A percentile compares a stretch with the other conserved stretches of the same genome.
Conservation (phyloP, 306 rosid genomes). For the Rubus parviflorus region DNA sequence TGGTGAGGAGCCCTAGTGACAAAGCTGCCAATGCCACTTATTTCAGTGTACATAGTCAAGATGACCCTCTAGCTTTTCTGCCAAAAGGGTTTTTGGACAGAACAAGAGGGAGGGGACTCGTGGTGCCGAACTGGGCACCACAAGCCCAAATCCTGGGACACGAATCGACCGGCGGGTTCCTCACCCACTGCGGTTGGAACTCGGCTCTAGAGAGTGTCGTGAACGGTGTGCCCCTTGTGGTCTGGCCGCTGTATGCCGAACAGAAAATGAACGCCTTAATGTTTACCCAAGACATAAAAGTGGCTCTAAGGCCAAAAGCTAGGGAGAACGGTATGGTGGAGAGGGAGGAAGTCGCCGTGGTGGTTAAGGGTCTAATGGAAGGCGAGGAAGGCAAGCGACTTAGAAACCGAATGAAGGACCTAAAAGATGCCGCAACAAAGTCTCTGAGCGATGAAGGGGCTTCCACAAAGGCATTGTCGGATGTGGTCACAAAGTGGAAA, state of each 20-base stretch:
- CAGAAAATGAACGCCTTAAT: conserved; percentile 72
- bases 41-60: conserved; percentile 37
- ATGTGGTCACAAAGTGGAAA: conserved; percentile 49
- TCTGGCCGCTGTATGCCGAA: conserved; percentile 82
- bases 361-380: conserved; percentile 57
- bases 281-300: conserved; percentile 39
- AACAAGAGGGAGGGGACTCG: conserved; percentile 39
- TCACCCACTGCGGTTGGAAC: conserved; percentile 90
- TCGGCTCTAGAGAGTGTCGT: conserved; percentile 59
- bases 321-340: conserved; percentile 43
- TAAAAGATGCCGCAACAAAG: conserved; percentile 50
- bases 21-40: conserved; percentile 35
- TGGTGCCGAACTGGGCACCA: conserved; percentile 75
- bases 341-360: conserved; percentile 48
- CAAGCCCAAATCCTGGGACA: conserved; percentile 64
- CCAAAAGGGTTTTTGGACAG: conserved; percentile 63
- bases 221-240: conserved; percentile 63
- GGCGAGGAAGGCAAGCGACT: conserved; percentile 76
- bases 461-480: conserved; percentile 43
- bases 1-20: conserved; percentile 41
- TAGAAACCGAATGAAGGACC: conserved; percentile 50
- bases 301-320: conserved; percentile 42
- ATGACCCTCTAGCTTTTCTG: conserved; percentile 41
- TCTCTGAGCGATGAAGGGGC: conserved; percentile 43
- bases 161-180: conserved; percentile 58